Percentiles rank a stretch among this genome's conserved stretches.
Evolutionary conservation across 768 basidiomycete species (phyloP).

Genomic region (Amanita inopinata): DNA sequence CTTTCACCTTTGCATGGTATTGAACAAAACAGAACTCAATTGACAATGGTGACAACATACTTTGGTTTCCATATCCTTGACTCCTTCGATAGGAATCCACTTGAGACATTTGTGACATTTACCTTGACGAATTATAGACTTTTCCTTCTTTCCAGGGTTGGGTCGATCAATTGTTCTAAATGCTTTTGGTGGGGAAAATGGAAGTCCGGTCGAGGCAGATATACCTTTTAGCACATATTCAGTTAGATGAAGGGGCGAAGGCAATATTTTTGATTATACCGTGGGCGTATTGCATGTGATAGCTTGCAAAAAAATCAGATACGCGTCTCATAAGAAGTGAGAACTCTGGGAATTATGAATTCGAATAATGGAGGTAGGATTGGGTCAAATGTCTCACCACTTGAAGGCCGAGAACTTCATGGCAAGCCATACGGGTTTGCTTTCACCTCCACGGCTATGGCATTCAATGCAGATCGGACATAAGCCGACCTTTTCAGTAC

Average conservation of each 20-base stretch:
- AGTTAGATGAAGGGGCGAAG: constrained; percentile 3
- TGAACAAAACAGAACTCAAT: too few species aligned
- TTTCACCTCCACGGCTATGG: constrained; percentile 49
- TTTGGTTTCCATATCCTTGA: constrained; percentile 69
- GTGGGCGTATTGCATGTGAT: constrained; percentile 77
- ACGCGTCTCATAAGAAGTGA: neutral
- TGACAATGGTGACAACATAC: too few species aligned
- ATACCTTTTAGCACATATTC: constrained; percentile 38
- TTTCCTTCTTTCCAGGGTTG: constrained; percentile 49
- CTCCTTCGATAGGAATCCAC: constrained; percentile 66
- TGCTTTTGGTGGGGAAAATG: constrained; percentile 68
- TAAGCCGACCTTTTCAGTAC: constrained; percentile 58
- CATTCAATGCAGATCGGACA: constrained; percentile 72
- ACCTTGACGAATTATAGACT: constrained; percentile 50
- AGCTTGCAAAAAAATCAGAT: constrained; percentile 30
- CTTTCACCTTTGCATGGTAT: too few species aligned
- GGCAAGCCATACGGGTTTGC: constrained; percentile 57
- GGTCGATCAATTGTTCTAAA: constrained; percentile 42
- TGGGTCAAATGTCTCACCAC: constrained; percentile 41
- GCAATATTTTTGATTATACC: constrained; percentile 27
- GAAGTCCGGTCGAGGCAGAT: constrained; percentile 54
- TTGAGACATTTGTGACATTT: constrained; percentile 69
- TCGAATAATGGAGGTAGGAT: neutral
- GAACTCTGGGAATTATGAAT: too few species aligned
- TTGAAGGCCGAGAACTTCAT: constrained; percentile 81